Conservation (phyloP, 306 rosid species). For the Neltuma alba region DNA sequence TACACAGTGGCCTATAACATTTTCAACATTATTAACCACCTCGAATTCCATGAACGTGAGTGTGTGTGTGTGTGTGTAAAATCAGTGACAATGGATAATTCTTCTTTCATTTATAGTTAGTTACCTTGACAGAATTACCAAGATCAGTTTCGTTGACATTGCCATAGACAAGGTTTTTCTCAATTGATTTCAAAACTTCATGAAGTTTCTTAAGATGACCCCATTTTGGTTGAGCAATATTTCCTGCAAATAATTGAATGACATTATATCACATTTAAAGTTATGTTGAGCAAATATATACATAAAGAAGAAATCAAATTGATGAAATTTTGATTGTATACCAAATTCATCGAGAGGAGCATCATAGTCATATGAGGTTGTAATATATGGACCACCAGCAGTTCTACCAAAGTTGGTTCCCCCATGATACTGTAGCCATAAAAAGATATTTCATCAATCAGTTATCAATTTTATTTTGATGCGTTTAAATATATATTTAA, state of each 20-base stretch:
- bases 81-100: too few relatives aligned
- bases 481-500: too few relatives aligned
- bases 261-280: neutral
- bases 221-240: slow-evolving; percentile 7
- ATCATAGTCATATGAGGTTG: slow-evolving; percentile 63
- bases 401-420: slow-evolving; percentile 68
- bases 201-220: neutral
- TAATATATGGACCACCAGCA: slow-evolving; percentile 61
- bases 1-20: slow-evolving; percentile 48
- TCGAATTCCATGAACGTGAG: too few relatives aligned
- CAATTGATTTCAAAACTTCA: neutral
- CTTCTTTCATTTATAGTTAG: too few relatives aligned
- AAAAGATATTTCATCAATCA: neutral
- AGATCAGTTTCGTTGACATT: neutral
- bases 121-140: neutral
- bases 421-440: slow-evolving; percentile 58
- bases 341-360: slow-evolving; percentile 72
- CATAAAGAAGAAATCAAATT: neutral
- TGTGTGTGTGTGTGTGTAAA: too few relatives aligned
- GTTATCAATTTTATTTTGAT: neutral
- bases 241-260: neutral
- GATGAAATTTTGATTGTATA: neutral
- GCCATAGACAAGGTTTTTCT: neutral
- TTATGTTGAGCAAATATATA: neutral
- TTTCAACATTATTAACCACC: neutral